These are phyloP conservation scores for Sequoia sempervirens DNA, from an alignment of 75 land plant genomes.

Conservation along the genomic window DNA sequence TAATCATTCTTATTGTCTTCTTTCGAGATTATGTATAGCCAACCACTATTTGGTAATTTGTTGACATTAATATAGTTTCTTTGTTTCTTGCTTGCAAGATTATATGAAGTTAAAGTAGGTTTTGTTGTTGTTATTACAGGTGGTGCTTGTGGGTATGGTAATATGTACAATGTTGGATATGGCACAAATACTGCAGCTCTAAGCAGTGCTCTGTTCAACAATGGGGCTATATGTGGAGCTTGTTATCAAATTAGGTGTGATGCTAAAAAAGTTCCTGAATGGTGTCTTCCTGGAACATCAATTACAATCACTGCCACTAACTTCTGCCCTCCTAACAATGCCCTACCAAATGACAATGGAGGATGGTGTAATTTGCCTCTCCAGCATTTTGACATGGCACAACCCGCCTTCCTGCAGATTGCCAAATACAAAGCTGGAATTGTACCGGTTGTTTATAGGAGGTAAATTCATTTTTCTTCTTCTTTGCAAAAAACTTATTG, in stretches of 20 bases:
- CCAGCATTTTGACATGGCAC: conserved; percentile 15
- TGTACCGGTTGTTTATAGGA: conserved; percentile 8
- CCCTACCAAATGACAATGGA: conserved; percentile 9
- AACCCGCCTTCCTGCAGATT: conserved; percentile 15
- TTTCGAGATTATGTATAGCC: no score
- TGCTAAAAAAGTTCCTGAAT: background rate
- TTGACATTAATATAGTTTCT: no score
- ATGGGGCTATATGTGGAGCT: conserved; percentile 20
- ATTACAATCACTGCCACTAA: conserved; percentile 16
- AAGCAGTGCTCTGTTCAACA: conserved; percentile 15
- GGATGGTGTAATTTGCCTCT: conserved; percentile 18
- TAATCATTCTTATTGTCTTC: no score
- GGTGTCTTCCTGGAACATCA: background rate
- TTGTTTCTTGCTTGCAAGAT: background rate
- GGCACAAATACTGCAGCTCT: conserved; percentile 22
- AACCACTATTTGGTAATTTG: no score
- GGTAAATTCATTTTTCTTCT: background rate
- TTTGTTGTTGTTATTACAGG: background rate
- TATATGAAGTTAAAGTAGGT: background rate
- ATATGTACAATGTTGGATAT: conserved; percentile 17
- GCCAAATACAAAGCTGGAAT: conserved; percentile 12
- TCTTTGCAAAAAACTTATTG: background rate
- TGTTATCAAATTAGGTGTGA: conserved; percentile 21
- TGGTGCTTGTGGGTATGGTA: conserved; percentile 48
- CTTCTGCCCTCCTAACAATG: conserved; percentile 10